These are phyloP conservation scores for Tricharina praecox DNA, from an alignment of 495 filamentous ascomycete genomes.

Conservation along the genomic window DNA sequence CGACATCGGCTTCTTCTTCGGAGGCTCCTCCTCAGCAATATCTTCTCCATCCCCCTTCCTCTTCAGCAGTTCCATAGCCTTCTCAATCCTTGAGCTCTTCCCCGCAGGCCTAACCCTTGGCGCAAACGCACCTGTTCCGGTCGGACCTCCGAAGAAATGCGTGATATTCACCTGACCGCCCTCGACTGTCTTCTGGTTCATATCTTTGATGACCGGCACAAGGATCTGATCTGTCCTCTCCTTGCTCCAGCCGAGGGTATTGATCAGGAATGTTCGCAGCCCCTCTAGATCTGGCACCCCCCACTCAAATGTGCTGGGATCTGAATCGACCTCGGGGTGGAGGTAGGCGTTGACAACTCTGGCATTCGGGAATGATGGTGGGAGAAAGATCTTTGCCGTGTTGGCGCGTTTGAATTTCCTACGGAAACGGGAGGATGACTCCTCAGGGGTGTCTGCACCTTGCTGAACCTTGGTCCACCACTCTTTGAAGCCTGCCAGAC, in stretches of 20 bases:
- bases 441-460: conserved; percentile 34
- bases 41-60: conserved; percentile 5
- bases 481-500: conserved; percentile 53
- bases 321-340: conserved; percentile 64
- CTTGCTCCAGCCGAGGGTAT: conserved; percentile 79
- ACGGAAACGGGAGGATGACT: conserved; percentile 44
- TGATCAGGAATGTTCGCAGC: conserved; percentile 70
- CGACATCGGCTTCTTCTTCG: conserved; percentile 8
- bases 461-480: conserved; percentile 75
- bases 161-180: conserved; percentile 95
- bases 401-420: conserved; percentile 54
- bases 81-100: conserved; percentile 67
- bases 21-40: conserved; percentile 1
- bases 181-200: conserved; percentile 71
- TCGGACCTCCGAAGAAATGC: conserved; percentile 52
- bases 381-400: conserved; percentile 56
- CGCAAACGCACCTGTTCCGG: conserved; percentile 56
- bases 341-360: conserved; percentile 69
- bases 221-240: conserved; percentile 88
- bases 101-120: conserved; percentile 45
- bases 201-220: conserved; percentile 82
- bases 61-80: conserved; percentile 52
- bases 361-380: conserved; percentile 55
- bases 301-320: conserved; percentile 73
- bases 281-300: conserved; percentile 84